These are phyloP conservation scores for Lactuca saligna DNA, from an alignment of 129 eudicot genomes.

Conservation along the genomic window DNA sequence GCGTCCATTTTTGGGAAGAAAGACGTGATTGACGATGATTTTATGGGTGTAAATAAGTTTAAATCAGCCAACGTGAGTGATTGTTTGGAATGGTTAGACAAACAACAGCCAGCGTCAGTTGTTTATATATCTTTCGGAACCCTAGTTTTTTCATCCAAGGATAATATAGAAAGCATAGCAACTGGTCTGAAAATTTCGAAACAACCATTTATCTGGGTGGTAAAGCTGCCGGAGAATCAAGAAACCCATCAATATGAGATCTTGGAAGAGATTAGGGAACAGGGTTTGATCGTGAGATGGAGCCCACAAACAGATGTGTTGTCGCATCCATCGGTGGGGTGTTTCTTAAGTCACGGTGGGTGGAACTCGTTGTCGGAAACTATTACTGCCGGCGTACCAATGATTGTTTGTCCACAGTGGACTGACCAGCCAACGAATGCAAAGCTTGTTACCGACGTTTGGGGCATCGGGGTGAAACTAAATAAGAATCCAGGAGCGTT, in stretches of 20 bases:
- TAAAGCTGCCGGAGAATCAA: too few relatives aligned
- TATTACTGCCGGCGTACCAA: conserved; percentile 10
- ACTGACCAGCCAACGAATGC: background rate
- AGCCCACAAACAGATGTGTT: too few relatives aligned
- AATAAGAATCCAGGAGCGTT: background rate
- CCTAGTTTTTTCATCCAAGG: background rate
- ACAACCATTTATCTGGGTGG: too few relatives aligned
- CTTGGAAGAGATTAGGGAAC: too few relatives aligned
- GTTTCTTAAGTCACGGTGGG: too few relatives aligned
- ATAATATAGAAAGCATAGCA: conserved; percentile 12
- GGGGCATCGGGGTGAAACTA: background rate
- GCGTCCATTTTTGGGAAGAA: conserved; percentile 3
- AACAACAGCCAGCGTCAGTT: conserved; percentile 21
- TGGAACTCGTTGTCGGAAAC: background rate
- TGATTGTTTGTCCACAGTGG: conserved; percentile 14
- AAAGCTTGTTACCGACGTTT: background rate
- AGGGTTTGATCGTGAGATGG: too few relatives aligned
- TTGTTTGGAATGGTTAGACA: background rate
- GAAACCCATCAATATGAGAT: too few relatives aligned
- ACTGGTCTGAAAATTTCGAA: too few relatives aligned
- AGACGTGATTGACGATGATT: background rate
- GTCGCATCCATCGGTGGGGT: too few relatives aligned
- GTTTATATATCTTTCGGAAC: conserved; percentile 39
- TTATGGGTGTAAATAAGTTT: too few relatives aligned
- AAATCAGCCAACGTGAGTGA: background rate